These are phyloP conservation scores for Spizellomyces sp. DNA, from an alignment of 192 early-diverging fungal species.

Conservation along the genomic window DNA sequence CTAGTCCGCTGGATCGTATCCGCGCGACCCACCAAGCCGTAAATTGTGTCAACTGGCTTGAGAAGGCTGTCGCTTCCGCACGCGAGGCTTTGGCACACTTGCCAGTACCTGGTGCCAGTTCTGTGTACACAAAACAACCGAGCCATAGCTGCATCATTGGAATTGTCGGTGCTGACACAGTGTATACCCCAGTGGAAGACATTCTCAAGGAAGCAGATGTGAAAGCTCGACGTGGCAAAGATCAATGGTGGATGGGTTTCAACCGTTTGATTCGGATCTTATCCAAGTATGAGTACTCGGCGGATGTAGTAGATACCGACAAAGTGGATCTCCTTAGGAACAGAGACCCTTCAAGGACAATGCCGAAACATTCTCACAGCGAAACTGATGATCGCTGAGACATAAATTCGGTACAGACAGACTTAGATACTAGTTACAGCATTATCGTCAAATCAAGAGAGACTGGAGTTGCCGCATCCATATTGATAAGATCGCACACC, in stretches of 20 bases:
- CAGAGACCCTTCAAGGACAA: background rate
- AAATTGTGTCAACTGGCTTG: conserved; percentile 81
- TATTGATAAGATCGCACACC: too few relatives aligned
- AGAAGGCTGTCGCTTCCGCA: conserved; percentile 59
- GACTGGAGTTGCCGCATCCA: too few relatives aligned
- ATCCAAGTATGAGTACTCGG: conserved; percentile 52
- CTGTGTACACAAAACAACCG: conserved; percentile 51
- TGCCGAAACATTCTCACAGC: too few relatives aligned
- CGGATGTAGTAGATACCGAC: conserved; percentile 16
- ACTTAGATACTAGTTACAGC: too few relatives aligned
- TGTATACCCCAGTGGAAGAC: conserved; percentile 71
- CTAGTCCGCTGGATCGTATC: conserved; percentile 93
- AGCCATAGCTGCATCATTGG: conserved; percentile 79
- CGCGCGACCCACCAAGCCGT: conserved; percentile 88
- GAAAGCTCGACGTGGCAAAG: conserved; percentile 69
- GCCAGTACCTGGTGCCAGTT: background rate
- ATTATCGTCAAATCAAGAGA: too few relatives aligned
- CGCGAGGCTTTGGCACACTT: conserved; percentile 39
- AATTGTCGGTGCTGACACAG: conserved; percentile 73
- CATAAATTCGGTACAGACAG: too few relatives aligned
- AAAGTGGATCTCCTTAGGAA: conserved; percentile 27
- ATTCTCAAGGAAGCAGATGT: conserved; percentile 77
- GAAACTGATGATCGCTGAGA: too few relatives aligned
- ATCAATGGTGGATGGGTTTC: conserved; percentile 74
- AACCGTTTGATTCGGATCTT: conserved; percentile 46